Percentiles rank a stretch among this genome's conserved stretches.
phyloP scores from a whole-genome alignment of 805 yeast genomes.

The Wickerhamiella domercqiae region DNA sequence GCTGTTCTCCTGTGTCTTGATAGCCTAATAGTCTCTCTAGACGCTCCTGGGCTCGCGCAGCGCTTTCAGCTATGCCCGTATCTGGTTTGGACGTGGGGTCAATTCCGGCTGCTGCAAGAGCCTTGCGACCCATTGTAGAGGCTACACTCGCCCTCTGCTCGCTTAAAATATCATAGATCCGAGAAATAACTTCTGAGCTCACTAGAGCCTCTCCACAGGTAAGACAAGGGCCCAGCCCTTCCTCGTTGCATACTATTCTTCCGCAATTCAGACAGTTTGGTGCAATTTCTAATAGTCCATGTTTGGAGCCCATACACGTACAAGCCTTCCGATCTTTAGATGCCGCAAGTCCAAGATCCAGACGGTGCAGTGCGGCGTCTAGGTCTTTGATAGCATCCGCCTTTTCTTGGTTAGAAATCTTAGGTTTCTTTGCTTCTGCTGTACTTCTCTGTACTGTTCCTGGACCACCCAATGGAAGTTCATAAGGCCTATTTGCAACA shows the following conservation, averaged over 20 bases:
- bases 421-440: not conserved
- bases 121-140: conserved; percentile 24
- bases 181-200: conserved; percentile 41
- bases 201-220: conserved; percentile 61
- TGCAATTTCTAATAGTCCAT: conserved; percentile 75
- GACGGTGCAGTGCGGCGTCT: conserved; percentile 42
- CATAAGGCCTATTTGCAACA: not conserved
- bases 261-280: conserved; percentile 95
- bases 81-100: conserved; percentile 11
- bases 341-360: conserved; percentile 28
- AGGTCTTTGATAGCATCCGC: conserved; percentile 47
- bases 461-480: not conserved
- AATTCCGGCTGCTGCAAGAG: conserved; percentile 26
- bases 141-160: conserved; percentile 35
- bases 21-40: conserved; percentile 59
- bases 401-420: conserved; percentile 23
- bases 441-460: not conserved
- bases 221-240: conserved; percentile 83
- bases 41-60: conserved; percentile 49
- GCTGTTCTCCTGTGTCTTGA: conserved; percentile 74
- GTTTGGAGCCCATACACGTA: conserved; percentile 74
- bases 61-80: conserved; percentile 2
- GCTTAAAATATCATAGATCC: conserved; percentile 38
- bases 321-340: conserved; percentile 32
- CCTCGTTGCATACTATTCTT: conserved; percentile 75